Evolutionary conservation across 371 early-diverging fungal species (phyloP).

Genomic region (Syncephalastrum monosporum): DNA sequence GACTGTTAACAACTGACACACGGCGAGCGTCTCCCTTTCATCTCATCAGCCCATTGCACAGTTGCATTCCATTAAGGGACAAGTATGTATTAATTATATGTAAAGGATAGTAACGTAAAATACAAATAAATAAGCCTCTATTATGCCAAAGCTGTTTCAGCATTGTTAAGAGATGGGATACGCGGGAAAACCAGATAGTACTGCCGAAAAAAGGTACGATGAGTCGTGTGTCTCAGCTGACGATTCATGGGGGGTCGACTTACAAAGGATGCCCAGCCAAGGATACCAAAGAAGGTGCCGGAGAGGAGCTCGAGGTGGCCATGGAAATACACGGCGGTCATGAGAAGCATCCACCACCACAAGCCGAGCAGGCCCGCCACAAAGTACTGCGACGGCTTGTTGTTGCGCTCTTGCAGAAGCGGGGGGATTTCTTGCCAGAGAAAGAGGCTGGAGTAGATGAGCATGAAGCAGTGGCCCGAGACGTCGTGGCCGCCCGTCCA

Average conservation of each 20-base stretch:
- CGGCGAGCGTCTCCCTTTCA: no score
- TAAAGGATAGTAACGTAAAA: no score
- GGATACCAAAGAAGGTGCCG: conserved; percentile 68
- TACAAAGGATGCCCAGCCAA: conserved; percentile 65
- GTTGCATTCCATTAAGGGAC: no score
- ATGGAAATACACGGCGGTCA: conserved; percentile 84
- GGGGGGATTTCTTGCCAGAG: conserved; percentile 69
- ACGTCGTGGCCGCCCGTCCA: conserved; percentile 84
- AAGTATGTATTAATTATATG: no score
- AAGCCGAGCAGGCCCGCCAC: conserved; percentile 41
- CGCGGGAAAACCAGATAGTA: no score
- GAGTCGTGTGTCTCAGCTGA: no score
- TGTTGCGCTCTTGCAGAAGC: conserved; percentile 20
- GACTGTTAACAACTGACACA: no score
- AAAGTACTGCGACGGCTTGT: conserved; percentile 15
- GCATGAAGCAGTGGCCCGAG: conserved; percentile 87
- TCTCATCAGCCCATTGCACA: no score
- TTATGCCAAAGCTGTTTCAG: no score
- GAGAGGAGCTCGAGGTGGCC: conserved; percentile 65
- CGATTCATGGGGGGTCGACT: conserved; percentile 8
- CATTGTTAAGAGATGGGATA: no score
- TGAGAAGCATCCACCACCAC: conserved; percentile 77
- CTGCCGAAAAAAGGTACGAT: no score
- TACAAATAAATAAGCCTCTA: no score
- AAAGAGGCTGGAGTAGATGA: conserved; percentile 84